Conservation (phyloP, 2,329 filamentous ascomycete genomes). For the Penicillium corylophilum region DNA sequence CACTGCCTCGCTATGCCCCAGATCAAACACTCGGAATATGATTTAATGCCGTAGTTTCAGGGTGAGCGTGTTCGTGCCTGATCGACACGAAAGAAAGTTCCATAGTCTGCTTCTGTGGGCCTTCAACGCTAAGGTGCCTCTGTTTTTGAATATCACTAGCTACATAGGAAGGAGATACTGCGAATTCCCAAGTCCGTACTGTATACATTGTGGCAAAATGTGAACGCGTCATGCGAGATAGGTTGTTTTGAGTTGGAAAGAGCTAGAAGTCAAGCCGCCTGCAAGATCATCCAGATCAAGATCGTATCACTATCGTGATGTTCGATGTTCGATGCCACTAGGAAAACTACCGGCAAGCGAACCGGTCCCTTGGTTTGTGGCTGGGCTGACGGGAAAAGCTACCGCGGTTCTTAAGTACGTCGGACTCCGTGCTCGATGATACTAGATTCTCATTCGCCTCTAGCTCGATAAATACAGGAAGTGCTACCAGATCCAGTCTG, state of each 20-base stretch:
- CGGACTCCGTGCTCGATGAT: background rate
- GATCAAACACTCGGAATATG: background rate
- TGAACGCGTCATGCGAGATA: background rate
- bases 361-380: conserved; percentile 12
- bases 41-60: background rate
- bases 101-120: background rate
- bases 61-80: background rate
- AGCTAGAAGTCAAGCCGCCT: background rate
- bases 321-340: conserved; percentile 5
- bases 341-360: conserved; percentile 11
- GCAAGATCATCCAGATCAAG: background rate
- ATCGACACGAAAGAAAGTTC: background rate
- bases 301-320: conserved; percentile 7
- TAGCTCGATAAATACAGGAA: background rate
- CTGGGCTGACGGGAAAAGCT: conserved; percentile 5
- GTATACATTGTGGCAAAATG: background rate
- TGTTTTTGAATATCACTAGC: background rate
- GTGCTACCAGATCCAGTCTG: background rate
- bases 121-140: no score
- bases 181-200: no score
- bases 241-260: background rate
- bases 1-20: conserved; percentile 6
- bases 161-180: background rate
- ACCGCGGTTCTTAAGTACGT: background rate
- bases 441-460: background rate